phyloP scores from a whole-genome alignment of 163 green algal genomes.

The Coccomyxa subellipsoidea region DNA sequence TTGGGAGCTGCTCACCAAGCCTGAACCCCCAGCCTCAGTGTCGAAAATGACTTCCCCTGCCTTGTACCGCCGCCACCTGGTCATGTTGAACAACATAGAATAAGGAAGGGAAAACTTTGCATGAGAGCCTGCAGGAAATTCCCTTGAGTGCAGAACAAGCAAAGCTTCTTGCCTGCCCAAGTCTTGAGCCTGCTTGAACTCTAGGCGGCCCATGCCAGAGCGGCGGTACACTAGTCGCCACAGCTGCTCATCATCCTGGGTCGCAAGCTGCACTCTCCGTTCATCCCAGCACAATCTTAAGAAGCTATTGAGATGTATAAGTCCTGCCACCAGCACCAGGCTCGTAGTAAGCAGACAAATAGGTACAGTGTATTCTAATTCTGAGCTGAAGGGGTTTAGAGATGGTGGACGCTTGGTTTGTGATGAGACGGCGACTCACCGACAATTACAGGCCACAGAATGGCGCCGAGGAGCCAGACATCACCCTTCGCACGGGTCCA shows the following conservation, averaged over 20 bases:
- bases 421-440: too few species aligned
- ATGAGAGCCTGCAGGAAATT: too few species aligned
- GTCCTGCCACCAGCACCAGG: too few species aligned
- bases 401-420: too few species aligned
- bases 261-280: neutral
- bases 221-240: conserved; percentile 3
- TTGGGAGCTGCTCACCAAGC: neutral
- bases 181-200: conserved; percentile 2
- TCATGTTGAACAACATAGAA: too few species aligned
- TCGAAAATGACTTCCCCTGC: neutral
- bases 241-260: conserved; percentile 6
- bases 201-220: conserved; percentile 7
- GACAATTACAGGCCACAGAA: neutral
- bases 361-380: too few species aligned
- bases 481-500: neutral
- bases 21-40: neutral
- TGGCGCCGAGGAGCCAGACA: neutral
- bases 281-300: neutral
- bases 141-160: too few species aligned
- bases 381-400: too few species aligned
- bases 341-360: too few species aligned
- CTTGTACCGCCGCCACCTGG: neutral
- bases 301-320: neutral
- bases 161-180: neutral
- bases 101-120: too few species aligned